Evolutionary conservation across 305 asterid species (phyloP).

Genomic region (Fraxinus ornus): DNA sequence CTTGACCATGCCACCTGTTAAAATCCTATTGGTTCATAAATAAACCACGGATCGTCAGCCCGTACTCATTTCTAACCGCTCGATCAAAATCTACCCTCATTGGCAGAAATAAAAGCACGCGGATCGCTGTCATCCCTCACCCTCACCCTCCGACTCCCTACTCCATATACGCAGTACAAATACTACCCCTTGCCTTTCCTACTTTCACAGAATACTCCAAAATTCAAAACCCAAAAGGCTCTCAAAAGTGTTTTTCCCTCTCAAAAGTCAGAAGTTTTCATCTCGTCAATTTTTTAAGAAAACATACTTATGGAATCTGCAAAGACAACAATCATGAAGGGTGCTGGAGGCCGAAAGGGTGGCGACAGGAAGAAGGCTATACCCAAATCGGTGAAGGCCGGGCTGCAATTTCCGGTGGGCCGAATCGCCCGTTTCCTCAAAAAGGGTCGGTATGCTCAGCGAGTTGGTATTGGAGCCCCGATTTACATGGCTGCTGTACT

Average conservation of each 20-base stretch:
- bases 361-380: slow-evolving; percentile 25
- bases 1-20: neutral
- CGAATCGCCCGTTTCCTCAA: slow-evolving; percentile 28
- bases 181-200: neutral
- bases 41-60: neutral
- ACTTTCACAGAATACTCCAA: neutral
- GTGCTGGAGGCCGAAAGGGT: slow-evolving; percentile 31
- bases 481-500: slow-evolving; percentile 31
- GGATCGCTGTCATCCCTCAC: neutral
- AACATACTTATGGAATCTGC: slow-evolving; percentile 14
- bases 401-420: slow-evolving; percentile 29
- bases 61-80: neutral
- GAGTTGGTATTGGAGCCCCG: slow-evolving; percentile 28
- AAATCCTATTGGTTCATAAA: neutral
- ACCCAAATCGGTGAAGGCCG: slow-evolving; percentile 27
- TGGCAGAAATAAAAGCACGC: neutral
- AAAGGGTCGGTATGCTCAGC: slow-evolving; percentile 31
- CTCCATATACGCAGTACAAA: neutral
- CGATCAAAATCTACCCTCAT: neutral
- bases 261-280: neutral
- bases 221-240: neutral
- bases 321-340: slow-evolving; percentile 10
- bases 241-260: neutral
- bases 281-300: neutral
- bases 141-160: neutral